These are phyloP conservation scores for Durusdinium trenchii DNA, from an alignment of 73 alveolate species.

Conservation along the genomic window DNA sequence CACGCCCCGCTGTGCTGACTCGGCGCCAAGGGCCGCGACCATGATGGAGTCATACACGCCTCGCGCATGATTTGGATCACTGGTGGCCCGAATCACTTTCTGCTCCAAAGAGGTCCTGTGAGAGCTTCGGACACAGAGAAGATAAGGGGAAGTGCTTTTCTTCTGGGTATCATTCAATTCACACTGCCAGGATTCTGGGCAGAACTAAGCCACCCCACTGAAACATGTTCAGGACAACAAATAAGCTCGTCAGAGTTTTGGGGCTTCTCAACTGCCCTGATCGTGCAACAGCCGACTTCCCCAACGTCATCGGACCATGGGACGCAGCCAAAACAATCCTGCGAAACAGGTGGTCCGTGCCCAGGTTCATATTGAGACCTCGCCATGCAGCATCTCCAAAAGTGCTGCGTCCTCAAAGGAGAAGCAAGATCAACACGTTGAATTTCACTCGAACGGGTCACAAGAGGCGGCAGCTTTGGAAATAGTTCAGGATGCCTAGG, in stretches of 20 bases:
- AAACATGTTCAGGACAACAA: too few species aligned
- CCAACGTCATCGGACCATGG: neutral
- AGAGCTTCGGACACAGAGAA: too few species aligned
- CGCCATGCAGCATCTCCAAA: constrained; percentile 53
- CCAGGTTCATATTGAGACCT: constrained; percentile 42
- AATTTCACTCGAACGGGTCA: too few species aligned
- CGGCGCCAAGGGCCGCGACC: constrained; percentile 9
- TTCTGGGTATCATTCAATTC: too few species aligned
- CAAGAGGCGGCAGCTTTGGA: too few species aligned
- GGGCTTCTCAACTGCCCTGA: too few species aligned
- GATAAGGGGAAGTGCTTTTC: too few species aligned
- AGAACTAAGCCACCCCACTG: too few species aligned
- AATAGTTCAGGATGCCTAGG: too few species aligned
- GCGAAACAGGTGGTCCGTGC: neutral
- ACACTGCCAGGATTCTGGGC: too few species aligned
- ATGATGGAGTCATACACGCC: constrained; percentile 39
- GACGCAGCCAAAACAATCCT: neutral
- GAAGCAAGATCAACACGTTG: too few species aligned
- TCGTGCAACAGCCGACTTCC: neutral
- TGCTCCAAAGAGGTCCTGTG: neutral
- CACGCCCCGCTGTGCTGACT: neutral
- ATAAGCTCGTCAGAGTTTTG: too few species aligned
- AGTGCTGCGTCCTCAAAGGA: constrained; percentile 36
- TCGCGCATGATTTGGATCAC: constrained; percentile 4
- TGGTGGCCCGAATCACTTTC: constrained; percentile 10